phyloP scores from a whole-genome alignment of 2,329 filamentous ascomycete genomes.

The Triangularia setosa region DNA sequence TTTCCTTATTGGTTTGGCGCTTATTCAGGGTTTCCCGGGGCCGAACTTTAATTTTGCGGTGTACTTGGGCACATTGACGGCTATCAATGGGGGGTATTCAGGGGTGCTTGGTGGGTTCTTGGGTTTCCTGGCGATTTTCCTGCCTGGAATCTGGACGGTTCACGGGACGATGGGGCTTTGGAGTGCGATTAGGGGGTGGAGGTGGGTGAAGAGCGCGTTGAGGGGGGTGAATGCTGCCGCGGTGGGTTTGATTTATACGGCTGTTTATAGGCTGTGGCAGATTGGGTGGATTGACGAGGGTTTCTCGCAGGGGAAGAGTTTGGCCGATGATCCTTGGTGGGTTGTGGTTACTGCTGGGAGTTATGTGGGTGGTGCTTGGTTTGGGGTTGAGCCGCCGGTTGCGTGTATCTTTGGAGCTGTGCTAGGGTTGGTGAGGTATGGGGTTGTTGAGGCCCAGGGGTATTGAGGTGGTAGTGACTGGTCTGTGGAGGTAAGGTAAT shows the following conservation, averaged over 20 bases:
- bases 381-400: conserved; percentile 39
- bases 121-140: conserved; percentile 50
- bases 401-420: conserved; percentile 44
- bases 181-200: conserved; percentile 43
- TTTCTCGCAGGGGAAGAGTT: conserved; percentile 45
- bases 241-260: conserved; percentile 60
- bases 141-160: conserved; percentile 45
- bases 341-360: conserved; percentile 51
- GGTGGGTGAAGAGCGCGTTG: conserved; percentile 46
- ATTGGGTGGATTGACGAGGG: conserved; percentile 55
- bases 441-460: conserved; percentile 31
- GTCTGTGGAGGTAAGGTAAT: background rate
- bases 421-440: conserved; percentile 47
- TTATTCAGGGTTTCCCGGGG: conserved; percentile 64
- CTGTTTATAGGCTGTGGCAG: conserved; percentile 60
- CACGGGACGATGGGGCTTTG: conserved; percentile 54
- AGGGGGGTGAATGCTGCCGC: conserved; percentile 57
- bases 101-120: conserved; percentile 47
- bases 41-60: conserved; percentile 47
- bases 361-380: conserved; percentile 47
- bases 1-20: conserved; percentile 68
- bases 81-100: conserved; percentile 36
- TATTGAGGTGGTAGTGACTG: background rate
- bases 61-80: conserved; percentile 50
- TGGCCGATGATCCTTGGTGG: conserved; percentile 61